Conservation (phyloP, 768 basidiomycete species). For the Naematelia aurantialba region DNA sequence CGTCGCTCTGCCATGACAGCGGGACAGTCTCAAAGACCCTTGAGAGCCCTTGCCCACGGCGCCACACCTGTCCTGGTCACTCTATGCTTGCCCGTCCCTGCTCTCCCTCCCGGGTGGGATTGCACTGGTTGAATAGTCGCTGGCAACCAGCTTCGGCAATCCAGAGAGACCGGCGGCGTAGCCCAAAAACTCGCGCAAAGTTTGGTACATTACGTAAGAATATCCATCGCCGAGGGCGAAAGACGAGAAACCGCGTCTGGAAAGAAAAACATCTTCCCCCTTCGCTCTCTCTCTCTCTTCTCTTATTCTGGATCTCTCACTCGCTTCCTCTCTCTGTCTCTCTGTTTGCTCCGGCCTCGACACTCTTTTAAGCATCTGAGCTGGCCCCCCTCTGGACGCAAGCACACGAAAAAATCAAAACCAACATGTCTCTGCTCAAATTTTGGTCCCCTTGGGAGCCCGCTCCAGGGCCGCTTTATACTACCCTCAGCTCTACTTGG, state of each 20-base stretch:
- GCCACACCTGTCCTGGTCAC: no score
- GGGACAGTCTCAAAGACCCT: no score
- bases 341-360: conserved; percentile 11
- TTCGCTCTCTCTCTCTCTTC: background rate
- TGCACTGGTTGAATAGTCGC: no score
- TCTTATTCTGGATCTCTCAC: background rate
- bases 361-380: conserved; percentile 87
- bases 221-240: background rate
- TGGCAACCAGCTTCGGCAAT: no score
- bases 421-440: background rate
- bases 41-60: no score
- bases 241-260: background rate
- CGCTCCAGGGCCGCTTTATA: conserved; percentile 37
- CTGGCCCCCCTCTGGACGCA: conserved; percentile 52
- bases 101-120: no score
- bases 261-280: background rate
- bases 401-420: background rate
- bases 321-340: background rate
- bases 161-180: no score
- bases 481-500: conserved; percentile 29
- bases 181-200: no score
- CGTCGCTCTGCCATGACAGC: no score
- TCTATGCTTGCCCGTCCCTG: no score
- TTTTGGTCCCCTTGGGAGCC: conserved; percentile 25
- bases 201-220: no score